Evolutionary conservation across 1,139 yeast genomes (phyloP), one percentile per base, ranked within the genome.

Genomic region (Yamadazyma epiphylla): DNA sequence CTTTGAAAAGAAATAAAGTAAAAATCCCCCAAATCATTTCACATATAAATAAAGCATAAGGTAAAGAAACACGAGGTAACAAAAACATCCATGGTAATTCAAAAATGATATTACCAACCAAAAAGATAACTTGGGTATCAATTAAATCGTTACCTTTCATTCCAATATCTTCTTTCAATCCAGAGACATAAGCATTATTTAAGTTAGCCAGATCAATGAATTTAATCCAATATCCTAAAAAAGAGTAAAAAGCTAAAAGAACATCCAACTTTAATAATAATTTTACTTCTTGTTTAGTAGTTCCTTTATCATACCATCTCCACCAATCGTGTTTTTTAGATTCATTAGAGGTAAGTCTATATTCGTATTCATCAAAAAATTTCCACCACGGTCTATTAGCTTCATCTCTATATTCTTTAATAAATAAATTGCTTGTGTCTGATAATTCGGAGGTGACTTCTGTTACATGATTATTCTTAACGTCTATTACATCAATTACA

Each of bases 281-380:
- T 25, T 41, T 47, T n/a, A 45, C 47, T 33, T 56, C 61, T 14
- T 30, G 44, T 14, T 39, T 33, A 5, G 45, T 22, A 6, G 47
- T 39, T n/a, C 39, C 42, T 15, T 40, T 36, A 15, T 48, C 48
- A 31, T 38, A 50, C 51, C 51, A 53, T 22, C 46, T 38, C 49
- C 50, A 50, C 51, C 51, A 50, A 11, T 43, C 44, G 22, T 46
- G 51, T 12, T 31, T 38, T 5, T 30, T 25, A 5, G 37, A 23
- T 22, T 41, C 38, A 22, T 30, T 26, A 11, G 45, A 39, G 12
- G 46, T 45, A 19, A 36, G 25, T 14, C 62, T 35, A 39, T 57
- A 56, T 35, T 57, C 61, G 33, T 44, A 55, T 39, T 55, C 60
- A 36, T 55, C 61, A 24, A 55, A 55, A 30, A 55, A 57, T 22